Evolutionary conservation across 2,329 filamentous ascomycete species (phyloP), one percentile per base, ranked within the genome.

Genomic region (Trichoderma semiorbis): DNA sequence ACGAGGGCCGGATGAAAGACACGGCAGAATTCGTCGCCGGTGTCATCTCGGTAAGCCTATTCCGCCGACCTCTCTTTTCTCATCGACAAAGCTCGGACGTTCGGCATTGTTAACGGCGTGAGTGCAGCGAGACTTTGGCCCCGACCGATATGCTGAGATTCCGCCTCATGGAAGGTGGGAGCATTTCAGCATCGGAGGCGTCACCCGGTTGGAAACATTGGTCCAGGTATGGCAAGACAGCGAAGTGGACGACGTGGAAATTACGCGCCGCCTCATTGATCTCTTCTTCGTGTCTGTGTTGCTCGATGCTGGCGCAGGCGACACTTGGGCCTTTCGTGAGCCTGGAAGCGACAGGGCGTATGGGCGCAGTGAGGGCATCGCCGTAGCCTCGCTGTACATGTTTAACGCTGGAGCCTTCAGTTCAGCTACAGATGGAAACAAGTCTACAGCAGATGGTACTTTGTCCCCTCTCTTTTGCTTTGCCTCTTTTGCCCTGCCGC

Each of bases 271-370:
- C 0, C 78, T 90, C 21, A 83, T 90, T 58, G 89, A 91, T 75
- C 79, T 91, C 8, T 91, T 91, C 79, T 85, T 90, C 61, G 86
- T 89, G 3, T 89, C 88, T 0, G 88, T 90, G 0, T 81, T 90
- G 18, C 80, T 89, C 0, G 88, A 90, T 74, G 87, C 86, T 0
- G 86, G 86, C 0, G 86, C 86, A 0, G 86, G 86, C 1, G 84
- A 87, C 75, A 73, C 78, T 12, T 88, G 86, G 86, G 77, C 74
- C 0, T 88, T 81, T 69, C 78, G 76, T 1, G 86, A 87, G 75
- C 80, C 83, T 0, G 76, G 71, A 1, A 79, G 79, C 1, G 78
- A 76, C 7, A 73, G 78, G 8, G 73, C 74, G 7, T 84, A 84
- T 58, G 80, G 78, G 10, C 76, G 85, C 5, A 86, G 84, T 66